Base-by-base conservation (phyloP, 2,329 filamentous ascomycete genomes). In the Cryoendolithus antarcticus region DNA sequence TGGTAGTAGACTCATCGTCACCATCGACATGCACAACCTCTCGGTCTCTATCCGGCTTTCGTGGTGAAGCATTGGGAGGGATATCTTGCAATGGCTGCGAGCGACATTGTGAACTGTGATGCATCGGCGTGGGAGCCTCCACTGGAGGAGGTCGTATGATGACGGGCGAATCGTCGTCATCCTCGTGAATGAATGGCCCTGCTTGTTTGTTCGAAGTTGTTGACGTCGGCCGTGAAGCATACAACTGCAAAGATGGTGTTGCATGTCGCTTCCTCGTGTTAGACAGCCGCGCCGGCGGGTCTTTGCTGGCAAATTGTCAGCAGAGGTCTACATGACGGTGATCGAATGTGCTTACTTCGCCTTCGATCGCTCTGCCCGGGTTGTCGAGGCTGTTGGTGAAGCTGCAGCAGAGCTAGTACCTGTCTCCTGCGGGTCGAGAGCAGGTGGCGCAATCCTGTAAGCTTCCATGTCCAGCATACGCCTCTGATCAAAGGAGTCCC, bases 401-500 rank as follows among this genome's bases (percentile, higher is more conserved):
- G 24, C 24, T 27, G 24, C 24, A 27, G 24, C 24, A 27, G 24
- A 27, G 24, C 24, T 27, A 27, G 24, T 4, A 27, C 24, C 24
- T 27, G 24, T 27, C 24, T 27, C 24, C 24, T 27, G 24, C 24
- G 24, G 24, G 24, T 27, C 24, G 24, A 27, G 24, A 8, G 24
- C 7, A 6, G 24, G 7, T 27, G 24, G 24, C 24, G 24, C 24
- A 8, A 27, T 27, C 24, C 24, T 27, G 24, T 27, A 27, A 27
- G 24, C 24, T 27, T 27, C 24, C 3, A 27, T 27, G 24, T 27
- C 24, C 24, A 27, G 24, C 7, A 27, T 8, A 27, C 7, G 24
- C 7, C 7, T 27, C 7, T 27, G 24, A 3, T 3, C 2, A 8
- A 27, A 27, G 4, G 24, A 27, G 24, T 27, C 72, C 79, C 83